Evolutionary conservation across 2,329 filamentous ascomycete genomes (phyloP).

Genomic region (Botrytis pseudocinerea): DNA sequence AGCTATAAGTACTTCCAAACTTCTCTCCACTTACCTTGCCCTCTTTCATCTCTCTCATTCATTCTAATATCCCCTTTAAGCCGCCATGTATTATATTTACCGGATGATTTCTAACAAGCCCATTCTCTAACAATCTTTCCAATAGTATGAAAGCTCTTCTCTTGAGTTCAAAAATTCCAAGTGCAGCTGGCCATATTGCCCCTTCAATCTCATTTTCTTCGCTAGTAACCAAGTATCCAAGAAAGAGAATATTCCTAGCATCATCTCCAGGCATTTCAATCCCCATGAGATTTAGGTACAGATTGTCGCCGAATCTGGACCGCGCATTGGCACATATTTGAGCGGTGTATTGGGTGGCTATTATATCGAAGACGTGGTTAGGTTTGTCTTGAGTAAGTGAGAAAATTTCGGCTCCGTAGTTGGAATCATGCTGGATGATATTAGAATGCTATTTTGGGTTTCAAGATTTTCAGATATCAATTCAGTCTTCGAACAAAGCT

Average conservation of each 20-base stretch:
- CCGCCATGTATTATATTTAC: neutral
- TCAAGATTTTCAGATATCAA: neutral
- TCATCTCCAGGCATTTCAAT: neutral
- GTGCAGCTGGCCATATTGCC: neutral
- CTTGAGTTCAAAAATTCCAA: neutral
- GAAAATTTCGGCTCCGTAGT: slow-evolving; percentile 47
- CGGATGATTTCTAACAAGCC: neutral
- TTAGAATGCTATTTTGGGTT: neutral
- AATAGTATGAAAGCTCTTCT: neutral
- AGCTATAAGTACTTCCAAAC: neutral
- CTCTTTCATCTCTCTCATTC: slow-evolving; percentile 3
- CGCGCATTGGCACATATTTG: slow-evolving; percentile 24
- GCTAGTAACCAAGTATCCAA: neutral
- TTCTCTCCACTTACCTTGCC: slow-evolving; percentile 7
- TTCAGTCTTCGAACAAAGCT: neutral
- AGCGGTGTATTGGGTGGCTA: slow-evolving; percentile 33
- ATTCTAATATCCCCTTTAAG: neutral
- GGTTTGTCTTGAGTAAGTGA: slow-evolving; percentile 47
- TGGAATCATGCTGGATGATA: slow-evolving; percentile 39
- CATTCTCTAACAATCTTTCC: neutral
- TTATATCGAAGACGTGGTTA: slow-evolving; percentile 50
- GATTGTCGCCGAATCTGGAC: neutral
- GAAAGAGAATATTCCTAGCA: neutral
- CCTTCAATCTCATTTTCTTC: neutral
- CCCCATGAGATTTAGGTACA: slow-evolving; percentile 4